phyloP scores from a whole-genome alignment of 1,139 yeast species.

The Diutina scorzettiae region DNA sequence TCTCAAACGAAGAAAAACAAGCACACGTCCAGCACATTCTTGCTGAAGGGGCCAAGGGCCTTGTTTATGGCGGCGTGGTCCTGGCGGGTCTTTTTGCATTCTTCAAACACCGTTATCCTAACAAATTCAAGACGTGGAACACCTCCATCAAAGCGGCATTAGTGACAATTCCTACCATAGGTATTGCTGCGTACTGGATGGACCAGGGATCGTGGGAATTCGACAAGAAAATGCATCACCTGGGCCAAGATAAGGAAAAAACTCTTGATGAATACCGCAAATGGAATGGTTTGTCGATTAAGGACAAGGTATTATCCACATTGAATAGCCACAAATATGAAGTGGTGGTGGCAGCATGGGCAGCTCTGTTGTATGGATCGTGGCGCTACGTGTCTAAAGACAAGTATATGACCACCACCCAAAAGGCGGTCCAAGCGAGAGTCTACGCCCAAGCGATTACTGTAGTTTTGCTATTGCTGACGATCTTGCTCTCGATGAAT shows the following conservation, averaged over 20 bases:
- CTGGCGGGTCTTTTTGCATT: conserved; percentile 24
- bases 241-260: conserved; percentile 18
- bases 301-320: conserved; percentile 9
- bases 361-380: conserved; percentile 6
- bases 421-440: conserved; percentile 3
- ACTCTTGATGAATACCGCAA: conserved; percentile 14
- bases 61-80: conserved; percentile 24
- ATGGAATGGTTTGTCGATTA: conserved; percentile 15
- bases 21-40: conserved; percentile 29
- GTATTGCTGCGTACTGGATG: conserved; percentile 30
- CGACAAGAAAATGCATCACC: conserved; percentile 27
- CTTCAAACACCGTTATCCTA: conserved; percentile 24
- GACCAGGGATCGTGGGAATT: conserved; percentile 40
- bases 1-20: conserved; percentile 27
- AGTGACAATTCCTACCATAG: conserved; percentile 30
- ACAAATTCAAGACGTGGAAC: conserved; percentile 22
- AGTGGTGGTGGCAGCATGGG: conserved; percentile 11
- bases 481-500: not conserved
- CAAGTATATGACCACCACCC: not conserved
- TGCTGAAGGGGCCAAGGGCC: conserved; percentile 29
- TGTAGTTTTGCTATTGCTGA: not conserved
- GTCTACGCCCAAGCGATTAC: conserved; percentile 5
- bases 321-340: conserved; percentile 10
- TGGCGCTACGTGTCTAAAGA: not conserved
- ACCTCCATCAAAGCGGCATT: conserved; percentile 30